phyloP scores from a whole-genome alignment of 257 asterid species.

The Solanum neorickii region DNA sequence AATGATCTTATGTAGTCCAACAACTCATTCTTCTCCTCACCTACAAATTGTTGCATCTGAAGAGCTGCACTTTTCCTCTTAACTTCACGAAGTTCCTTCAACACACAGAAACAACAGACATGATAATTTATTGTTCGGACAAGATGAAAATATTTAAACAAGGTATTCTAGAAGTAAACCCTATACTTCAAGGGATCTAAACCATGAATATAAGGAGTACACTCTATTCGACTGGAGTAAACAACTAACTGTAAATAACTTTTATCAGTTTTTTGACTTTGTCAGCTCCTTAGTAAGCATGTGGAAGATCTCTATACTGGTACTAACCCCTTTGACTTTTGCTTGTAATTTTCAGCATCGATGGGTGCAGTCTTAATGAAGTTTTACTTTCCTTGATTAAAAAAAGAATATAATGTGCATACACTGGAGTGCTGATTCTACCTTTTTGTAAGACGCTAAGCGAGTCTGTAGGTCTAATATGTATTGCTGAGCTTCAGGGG shows the following conservation, averaged over 20 bases:
- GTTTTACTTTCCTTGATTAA: not conserved
- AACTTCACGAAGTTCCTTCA: constrained; percentile 81
- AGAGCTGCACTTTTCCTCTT: constrained; percentile 88
- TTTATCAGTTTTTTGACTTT: not conserved
- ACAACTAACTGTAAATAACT: not conserved
- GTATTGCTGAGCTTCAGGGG: constrained; percentile 68
- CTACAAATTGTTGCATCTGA: constrained; percentile 97
- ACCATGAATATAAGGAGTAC: not conserved
- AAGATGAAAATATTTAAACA: not conserved
- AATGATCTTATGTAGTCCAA: constrained; percentile 86
- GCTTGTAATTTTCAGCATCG: not conserved
- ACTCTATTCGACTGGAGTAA: not conserved
- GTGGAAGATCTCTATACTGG: not conserved
- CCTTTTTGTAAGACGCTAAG: constrained; percentile 67
- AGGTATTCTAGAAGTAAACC: not conserved
- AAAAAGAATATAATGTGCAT: not conserved
- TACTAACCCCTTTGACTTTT: not conserved
- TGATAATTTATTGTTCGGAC: not conserved
- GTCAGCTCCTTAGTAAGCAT: not conserved
- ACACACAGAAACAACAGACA: not conserved
- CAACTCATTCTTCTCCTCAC: constrained; percentile 91
- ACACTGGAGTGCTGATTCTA: constrained; percentile 2
- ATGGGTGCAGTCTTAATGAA: not conserved
- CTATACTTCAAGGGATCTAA: not conserved
- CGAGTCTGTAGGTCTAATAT: constrained; percentile 50